Evolutionary conservation across 148 eudicot species (phyloP).

Genomic region (Camellia sinensis): DNA sequence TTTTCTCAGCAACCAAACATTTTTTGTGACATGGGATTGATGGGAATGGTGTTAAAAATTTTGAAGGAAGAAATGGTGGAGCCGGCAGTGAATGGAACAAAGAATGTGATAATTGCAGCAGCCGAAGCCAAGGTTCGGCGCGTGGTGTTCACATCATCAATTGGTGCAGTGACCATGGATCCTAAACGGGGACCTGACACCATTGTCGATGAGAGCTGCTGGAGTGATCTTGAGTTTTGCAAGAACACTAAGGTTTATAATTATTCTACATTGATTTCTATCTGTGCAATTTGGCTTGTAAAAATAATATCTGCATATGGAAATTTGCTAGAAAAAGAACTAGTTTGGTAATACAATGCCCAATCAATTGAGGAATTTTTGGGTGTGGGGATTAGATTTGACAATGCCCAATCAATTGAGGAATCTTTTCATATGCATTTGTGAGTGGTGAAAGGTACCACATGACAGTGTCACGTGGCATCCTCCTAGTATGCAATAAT

Average conservation of each 20-base stretch:
- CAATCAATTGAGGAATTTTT: no score
- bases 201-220: conserved; percentile 80
- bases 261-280: background rate
- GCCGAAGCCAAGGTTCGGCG: conserved; percentile 80
- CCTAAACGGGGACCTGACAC: conserved; percentile 67
- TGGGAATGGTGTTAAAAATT: background rate
- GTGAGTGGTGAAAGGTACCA: no score
- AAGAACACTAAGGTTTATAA: conserved; percentile 65
- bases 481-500: no score
- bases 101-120: conserved; percentile 72
- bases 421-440: no score
- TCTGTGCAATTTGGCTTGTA: no score
- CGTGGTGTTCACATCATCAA: conserved; percentile 84
- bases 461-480: no score
- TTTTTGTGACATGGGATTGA: background rate
- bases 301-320: no score
- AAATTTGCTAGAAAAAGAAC: no score
- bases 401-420: no score
- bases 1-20: background rate
- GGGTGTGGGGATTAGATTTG: no score
- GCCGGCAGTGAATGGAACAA: conserved; percentile 83
- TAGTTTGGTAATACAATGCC: no score
- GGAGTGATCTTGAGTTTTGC: conserved; percentile 99
- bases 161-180: conserved; percentile 93
- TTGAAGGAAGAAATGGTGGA: conserved; percentile 91